These are phyloP conservation scores for Clarireedia paspali DNA, from an alignment of 2,329 filamentous ascomycete genomes.

Conservation along the genomic window DNA sequence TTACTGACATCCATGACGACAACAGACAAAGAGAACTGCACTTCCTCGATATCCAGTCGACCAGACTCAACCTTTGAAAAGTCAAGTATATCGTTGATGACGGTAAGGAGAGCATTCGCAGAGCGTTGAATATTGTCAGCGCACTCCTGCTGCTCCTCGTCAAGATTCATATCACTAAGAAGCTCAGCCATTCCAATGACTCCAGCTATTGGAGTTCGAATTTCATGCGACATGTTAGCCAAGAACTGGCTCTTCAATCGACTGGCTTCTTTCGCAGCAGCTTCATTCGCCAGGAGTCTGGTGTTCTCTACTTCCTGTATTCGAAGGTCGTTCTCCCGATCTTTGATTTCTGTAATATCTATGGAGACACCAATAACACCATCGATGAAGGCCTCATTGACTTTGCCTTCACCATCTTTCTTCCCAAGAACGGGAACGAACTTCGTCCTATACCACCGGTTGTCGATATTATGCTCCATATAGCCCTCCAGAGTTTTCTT, in stretches of 20 bases:
- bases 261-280: slow-evolving; percentile 72
- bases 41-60: slow-evolving; percentile 68
- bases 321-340: slow-evolving; percentile 54
- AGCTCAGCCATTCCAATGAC: slow-evolving; percentile 76
- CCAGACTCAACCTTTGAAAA: slow-evolving; percentile 83
- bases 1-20: slow-evolving; percentile 74
- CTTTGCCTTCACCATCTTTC: slow-evolving; percentile 43
- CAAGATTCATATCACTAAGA: slow-evolving; percentile 58
- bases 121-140: slow-evolving; percentile 73
- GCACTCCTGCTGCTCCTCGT: slow-evolving; percentile 65
- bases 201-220: slow-evolving; percentile 70
- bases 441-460: slow-evolving; percentile 63
- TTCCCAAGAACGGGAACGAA: slow-evolving; percentile 59
- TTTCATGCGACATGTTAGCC: slow-evolving; percentile 77
- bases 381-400: slow-evolving; percentile 47
- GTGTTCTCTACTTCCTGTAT: slow-evolving; percentile 62
- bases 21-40: slow-evolving; percentile 65
- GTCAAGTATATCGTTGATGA: slow-evolving; percentile 88
- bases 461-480: slow-evolving; percentile 45
- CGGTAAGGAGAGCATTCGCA: slow-evolving; percentile 72
- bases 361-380: slow-evolving; percentile 74
- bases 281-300: slow-evolving; percentile 64
- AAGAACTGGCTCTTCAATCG: slow-evolving; percentile 74
- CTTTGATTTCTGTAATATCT: slow-evolving; percentile 67
- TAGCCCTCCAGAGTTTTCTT: slow-evolving; percentile 47